Conservation (phyloP, 495 filamentous ascomycete genomes). For the Penicillium steckii region DNA sequence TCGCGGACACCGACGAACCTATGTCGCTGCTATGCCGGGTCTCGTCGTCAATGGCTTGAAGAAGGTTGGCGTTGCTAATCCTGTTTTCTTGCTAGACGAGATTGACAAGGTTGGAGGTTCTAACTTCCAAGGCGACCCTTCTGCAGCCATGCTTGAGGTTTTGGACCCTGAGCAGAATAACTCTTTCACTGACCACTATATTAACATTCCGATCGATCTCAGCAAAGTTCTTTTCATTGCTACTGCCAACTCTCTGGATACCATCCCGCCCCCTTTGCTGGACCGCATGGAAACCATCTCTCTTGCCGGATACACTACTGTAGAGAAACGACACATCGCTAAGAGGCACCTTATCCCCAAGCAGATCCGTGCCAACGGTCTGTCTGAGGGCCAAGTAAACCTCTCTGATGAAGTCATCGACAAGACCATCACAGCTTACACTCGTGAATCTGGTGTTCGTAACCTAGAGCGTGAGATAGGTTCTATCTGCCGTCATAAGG, state of each 20-base stretch:
- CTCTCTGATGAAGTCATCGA: conserved; percentile 82
- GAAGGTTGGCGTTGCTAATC: conserved; percentile 95
- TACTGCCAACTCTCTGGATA: conserved; percentile 95
- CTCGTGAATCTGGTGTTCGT: conserved; percentile 94
- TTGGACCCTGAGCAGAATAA: conserved; percentile 98
- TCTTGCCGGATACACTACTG: conserved; percentile 91
- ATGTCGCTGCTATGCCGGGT: conserved; percentile 98
- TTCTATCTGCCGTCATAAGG: conserved; percentile 90
- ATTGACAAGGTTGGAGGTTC: conserved; percentile 95
- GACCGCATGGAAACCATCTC: conserved; percentile 96
- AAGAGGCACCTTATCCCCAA: conserved; percentile 91
- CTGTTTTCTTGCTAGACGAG: conserved; percentile 95
- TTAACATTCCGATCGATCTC: conserved; percentile 93
- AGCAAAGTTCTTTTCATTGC: conserved; percentile 98
- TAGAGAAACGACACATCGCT: conserved; percentile 98
- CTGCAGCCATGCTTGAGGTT: conserved; percentile 98
- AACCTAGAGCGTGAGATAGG: conserved; percentile 96
- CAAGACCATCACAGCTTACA: conserved; percentile 94
- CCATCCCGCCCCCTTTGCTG: conserved; percentile 90
- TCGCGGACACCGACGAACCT: conserved; percentile 90
- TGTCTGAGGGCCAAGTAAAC: conserved; percentile 67
- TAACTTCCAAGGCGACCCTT: conserved; percentile 94
- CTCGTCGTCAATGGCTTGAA: conserved; percentile 91
- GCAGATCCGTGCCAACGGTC: conserved; percentile 80
- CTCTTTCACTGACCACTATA: conserved; percentile 92